Evolutionary conservation across 805 yeast genomes (phyloP).

Genomic region (Teunomyces gatunensis): DNA sequence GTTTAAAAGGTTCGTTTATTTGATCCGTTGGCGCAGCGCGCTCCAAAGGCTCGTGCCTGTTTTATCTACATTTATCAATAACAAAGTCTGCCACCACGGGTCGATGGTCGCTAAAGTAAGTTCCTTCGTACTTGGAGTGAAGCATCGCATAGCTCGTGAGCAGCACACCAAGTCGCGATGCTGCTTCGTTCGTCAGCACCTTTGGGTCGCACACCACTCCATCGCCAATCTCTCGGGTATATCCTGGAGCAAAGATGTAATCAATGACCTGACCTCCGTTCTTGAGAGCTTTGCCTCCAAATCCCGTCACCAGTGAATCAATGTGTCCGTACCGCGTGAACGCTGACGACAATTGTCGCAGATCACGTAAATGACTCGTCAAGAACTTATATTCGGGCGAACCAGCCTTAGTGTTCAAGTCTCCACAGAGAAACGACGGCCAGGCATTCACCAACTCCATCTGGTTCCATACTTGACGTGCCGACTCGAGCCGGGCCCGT

Average conservation of each 20-base stretch:
- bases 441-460: slow-evolving; percentile 18
- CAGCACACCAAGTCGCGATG: slow-evolving; percentile 11
- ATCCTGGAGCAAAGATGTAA: slow-evolving; percentile 29
- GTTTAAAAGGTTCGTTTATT: too few relatives aligned
- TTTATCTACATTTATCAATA: slow-evolving; percentile 2
- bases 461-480: slow-evolving; percentile 7
- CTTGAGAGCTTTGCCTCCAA: slow-evolving; percentile 22
- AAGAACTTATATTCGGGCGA: slow-evolving; percentile 19
- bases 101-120: slow-evolving; percentile 36
- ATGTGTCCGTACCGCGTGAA: slow-evolving; percentile 27
- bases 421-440: slow-evolving; percentile 34
- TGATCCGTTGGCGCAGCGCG: not conserved
- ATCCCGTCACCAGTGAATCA: slow-evolving; percentile 32
- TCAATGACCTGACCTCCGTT: slow-evolving; percentile 32
- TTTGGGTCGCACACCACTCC: slow-evolving; percentile 10
- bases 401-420: slow-evolving; percentile 24
- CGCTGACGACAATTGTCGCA: slow-evolving; percentile 18
- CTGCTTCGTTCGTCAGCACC: not conserved
- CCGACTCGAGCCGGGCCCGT: slow-evolving; percentile 11
- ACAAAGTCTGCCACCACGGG: slow-evolving; percentile 31
- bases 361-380: slow-evolving; percentile 14
- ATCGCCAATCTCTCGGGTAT: slow-evolving; percentile 14
- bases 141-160: slow-evolving; percentile 27
- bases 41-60: too few relatives aligned
- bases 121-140: slow-evolving; percentile 32